These are phyloP conservation scores for Heterobasidion occidentale DNA, from an alignment of 1,284 basidiomycete species.

Conservation along the genomic window DNA sequence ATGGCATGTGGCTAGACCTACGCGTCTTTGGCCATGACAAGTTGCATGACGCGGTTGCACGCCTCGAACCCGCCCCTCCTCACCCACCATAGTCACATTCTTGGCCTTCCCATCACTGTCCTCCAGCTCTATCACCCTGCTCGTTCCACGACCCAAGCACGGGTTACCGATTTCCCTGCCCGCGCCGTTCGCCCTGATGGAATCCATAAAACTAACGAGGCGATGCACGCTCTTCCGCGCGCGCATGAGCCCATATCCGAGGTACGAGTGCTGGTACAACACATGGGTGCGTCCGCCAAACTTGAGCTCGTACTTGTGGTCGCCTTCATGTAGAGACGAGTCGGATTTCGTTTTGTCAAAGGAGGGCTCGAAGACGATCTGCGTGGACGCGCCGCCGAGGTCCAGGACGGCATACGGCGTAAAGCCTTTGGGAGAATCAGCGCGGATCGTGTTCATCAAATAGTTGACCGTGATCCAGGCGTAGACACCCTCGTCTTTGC, in stretches of 20 bases:
- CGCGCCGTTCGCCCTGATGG: slow-evolving; percentile 25
- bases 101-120: slow-evolving; percentile 38
- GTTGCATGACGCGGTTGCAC: slow-evolving; percentile 79
- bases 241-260: slow-evolving; percentile 94
- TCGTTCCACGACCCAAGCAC: slow-evolving; percentile 70
- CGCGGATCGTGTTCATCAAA: slow-evolving; percentile 68
- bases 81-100: slow-evolving; percentile 79
- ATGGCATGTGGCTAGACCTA: slow-evolving; percentile 34
- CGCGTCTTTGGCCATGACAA: slow-evolving; percentile 96
- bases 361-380: slow-evolving; percentile 93
- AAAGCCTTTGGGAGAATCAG: slow-evolving; percentile 36
- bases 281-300: slow-evolving; percentile 70
- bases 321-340: slow-evolving; percentile 67
- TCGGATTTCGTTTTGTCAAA: slow-evolving; percentile 41
- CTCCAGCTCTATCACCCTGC: slow-evolving; percentile 62
- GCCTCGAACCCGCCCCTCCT: slow-evolving; percentile 77
- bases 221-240: slow-evolving; percentile 84
- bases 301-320: slow-evolving; percentile 86
- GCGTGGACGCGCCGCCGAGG: slow-evolving; percentile 93
- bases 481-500: slow-evolving; percentile 93
- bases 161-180: slow-evolving; percentile 55
- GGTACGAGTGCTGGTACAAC: slow-evolving; percentile 92
- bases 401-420: slow-evolving; percentile 91
- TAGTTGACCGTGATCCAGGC: slow-evolving; percentile 99
- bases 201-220: slow-evolving; percentile 83